Conservation (phyloP, 495 filamentous ascomycete species). For the Penicillium crystallinum region DNA sequence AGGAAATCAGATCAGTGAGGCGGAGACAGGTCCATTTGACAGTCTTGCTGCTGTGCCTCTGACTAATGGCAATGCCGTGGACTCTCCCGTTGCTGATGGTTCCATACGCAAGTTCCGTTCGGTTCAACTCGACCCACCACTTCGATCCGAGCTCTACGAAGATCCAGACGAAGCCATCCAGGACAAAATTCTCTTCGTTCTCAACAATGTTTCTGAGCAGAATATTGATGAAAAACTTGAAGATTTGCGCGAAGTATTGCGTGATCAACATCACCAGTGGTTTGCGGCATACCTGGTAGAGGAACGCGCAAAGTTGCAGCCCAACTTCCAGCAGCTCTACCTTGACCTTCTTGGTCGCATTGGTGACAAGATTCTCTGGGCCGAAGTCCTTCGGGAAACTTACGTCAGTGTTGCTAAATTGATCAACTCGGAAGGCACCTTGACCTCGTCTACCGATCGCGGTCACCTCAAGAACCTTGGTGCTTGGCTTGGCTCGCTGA, state of each 20-base stretch:
- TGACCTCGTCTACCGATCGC: conserved; percentile 74
- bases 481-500: conserved; percentile 88
- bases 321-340: conserved; percentile 91
- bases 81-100: conserved; percentile 48
- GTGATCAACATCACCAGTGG: conserved; percentile 85
- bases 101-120: conserved; percentile 61
- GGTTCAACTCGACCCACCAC: conserved; percentile 65
- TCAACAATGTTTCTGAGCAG: conserved; percentile 91
- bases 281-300: conserved; percentile 95
- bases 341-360: conserved; percentile 83
- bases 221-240: conserved; percentile 78
- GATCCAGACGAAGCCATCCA: conserved; percentile 80
- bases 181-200: conserved; percentile 88
- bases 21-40: conserved; percentile 30
- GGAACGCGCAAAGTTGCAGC: conserved; percentile 91
- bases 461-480: conserved; percentile 87
- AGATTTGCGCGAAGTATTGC: conserved; percentile 71
- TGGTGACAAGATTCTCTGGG: conserved; percentile 69
- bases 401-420: conserved; percentile 78
- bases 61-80: conserved; percentile 64
- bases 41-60: conserved; percentile 38
- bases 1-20: conserved; percentile 35
- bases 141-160: conserved; percentile 55
- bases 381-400: conserved; percentile 87
- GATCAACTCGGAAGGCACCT: conserved; percentile 81